Base-by-base conservation (phyloP, 2,329 filamentous ascomycete genomes). In the Cladophialophora psammophila region DNA sequence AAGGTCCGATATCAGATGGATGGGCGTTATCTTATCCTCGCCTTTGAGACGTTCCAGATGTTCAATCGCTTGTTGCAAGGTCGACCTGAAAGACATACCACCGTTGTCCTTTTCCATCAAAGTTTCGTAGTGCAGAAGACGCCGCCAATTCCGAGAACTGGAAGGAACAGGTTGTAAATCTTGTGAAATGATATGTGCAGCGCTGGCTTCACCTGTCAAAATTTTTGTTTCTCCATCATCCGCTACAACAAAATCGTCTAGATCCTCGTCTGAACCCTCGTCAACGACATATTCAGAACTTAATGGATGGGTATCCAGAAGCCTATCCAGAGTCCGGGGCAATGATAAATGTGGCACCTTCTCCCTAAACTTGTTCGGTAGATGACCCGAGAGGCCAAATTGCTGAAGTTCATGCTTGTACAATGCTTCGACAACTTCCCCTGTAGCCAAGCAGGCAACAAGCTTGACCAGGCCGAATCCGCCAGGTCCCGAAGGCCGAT, bases 201-300 rank as follows among this genome's bases (percentile, higher is more conserved):
- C 48, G n/a, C 5, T n/a, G 10, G 42, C 20, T 10, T 35, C 13
- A 2, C 26, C 18, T 3, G 20, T 9, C 18, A 38, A 20, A 20
- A 9, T 6, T 2, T 26, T 10, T 35, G 18, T 18, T 61, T 10
- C 59, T 20, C 45, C 32, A 4, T 54, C 60, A 45, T 70, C 64
- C 1, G 53, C 32, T 5, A 70, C 58, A 57, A 71, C 50, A 54
- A 71, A 70, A 42, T 65, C 67, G 15, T 66, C 66, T n/a, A 48
- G 26, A 26, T 26, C 26, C 26, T 26, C 26, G 26, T 26, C 26
- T 26, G 26, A 26, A 26, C 26, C 26, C 2, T 26, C 26, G 26
- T 26, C 55, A 20, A 18, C n/a, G 34, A 71, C 60, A 60, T 58
- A 65, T 38, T 59, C 61, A 18, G 57, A 26, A 32, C 71, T 72